phyloP scores from a whole-genome alignment of 2,329 filamentous ascomycete species.

The Aspergillus puulaauensis region DNA sequence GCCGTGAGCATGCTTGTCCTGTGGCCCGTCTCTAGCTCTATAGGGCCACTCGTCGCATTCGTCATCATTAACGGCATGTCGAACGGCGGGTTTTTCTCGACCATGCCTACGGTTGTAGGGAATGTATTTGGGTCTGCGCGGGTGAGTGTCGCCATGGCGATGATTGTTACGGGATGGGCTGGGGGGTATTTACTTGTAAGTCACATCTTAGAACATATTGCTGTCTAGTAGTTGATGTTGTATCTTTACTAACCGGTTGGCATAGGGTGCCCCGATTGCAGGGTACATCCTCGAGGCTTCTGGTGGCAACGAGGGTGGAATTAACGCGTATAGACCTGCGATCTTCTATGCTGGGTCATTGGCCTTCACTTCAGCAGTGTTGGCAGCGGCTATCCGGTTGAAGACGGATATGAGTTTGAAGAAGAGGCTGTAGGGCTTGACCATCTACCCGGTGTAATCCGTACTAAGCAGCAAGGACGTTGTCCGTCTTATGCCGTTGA shows the following conservation, averaged over 20 bases:
- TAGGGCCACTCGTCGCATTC: slow-evolving; percentile 57
- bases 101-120: slow-evolving; percentile 63
- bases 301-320: slow-evolving; percentile 50
- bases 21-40: slow-evolving; percentile 58
- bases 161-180: slow-evolving; percentile 62
- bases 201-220: slow-evolving; percentile 7
- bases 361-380: slow-evolving; percentile 40
- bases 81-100: slow-evolving; percentile 64
- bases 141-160: slow-evolving; percentile 59
- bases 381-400: slow-evolving; percentile 42
- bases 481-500: no score
- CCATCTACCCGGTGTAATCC: no score
- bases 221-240: background rate
- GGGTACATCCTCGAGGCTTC: slow-evolving; percentile 59
- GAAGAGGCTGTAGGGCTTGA: background rate
- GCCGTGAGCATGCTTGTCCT: slow-evolving; percentile 60
- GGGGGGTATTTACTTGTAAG: slow-evolving; percentile 61
- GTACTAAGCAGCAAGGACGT: no score
- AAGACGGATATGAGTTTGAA: slow-evolving; percentile 39
- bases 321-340: slow-evolving; percentile 58
- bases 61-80: slow-evolving; percentile 60
- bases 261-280: slow-evolving; percentile 57
- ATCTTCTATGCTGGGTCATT: slow-evolving; percentile 63
- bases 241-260: background rate
- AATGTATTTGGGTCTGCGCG: slow-evolving; percentile 58